Base-by-base conservation (phyloP, 768 basidiomycete genomes). In the Lentinula sp. region DNA sequence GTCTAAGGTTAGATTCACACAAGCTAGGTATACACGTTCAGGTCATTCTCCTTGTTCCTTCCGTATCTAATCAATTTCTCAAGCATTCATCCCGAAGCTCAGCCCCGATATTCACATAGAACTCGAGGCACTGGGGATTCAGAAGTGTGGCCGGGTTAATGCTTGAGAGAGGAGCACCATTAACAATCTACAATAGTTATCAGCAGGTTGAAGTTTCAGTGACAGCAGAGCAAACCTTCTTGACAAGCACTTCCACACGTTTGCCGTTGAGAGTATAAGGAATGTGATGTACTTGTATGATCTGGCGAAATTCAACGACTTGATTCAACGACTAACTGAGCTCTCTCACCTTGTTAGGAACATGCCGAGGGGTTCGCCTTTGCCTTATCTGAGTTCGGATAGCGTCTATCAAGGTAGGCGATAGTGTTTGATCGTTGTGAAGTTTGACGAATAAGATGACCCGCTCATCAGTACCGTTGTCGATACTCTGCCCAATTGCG, bases 181-280 rank as follows among this genome's bases (percentile, higher is more conserved):
- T 91, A 73, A 93, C 84, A 65, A 93, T 86, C 88, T 89, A 67
- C 55, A 63, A 64, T 57, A 64, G 62, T 60, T 60, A 57, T 61
- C 56, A 62, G 63, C 54, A 56, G 55, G 58, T 54, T 40, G 46
- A 67, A 66, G 63, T 66, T 63, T 62, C 61, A 62, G 18, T 31
- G 40, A 63, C 61, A 40, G 42, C 53, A 50, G 60, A 53, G 63
- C 71, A 65, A 63, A 85, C 86, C 83, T 89, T 90, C 72, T 88
- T 89, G 42, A 89, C 84, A 10, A 86, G 78, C 8, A 91, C 88
- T 70, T 92, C 90, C 50, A 93, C 89, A 46, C 86, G 82, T 69
- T 92, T 93, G 39, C 86, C 87, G 64, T 91, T 92, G 62, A 92
- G 72, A 21, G 91, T 93, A 68, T 91, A 88, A 4, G 89, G 89